Base-by-base conservation (phyloP, 176 grass and related monocot genomes). In the Phyllostachys edulis region DNA sequence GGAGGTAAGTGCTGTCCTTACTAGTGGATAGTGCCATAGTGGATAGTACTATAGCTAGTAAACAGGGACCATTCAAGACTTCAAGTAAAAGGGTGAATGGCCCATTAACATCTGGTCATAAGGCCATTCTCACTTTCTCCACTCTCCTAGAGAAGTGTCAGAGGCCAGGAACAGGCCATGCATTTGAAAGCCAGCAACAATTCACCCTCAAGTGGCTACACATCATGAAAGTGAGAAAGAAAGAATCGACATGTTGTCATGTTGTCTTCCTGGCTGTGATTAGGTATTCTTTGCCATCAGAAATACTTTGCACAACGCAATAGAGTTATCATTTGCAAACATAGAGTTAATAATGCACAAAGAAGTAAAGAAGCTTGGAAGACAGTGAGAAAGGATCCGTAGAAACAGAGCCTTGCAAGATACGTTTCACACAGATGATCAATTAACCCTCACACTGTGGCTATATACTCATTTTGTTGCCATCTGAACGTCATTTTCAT, bases 141-240 rank as follows among this genome's bases (percentile, higher is more conserved):
- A 59, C 26, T 45, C 23, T 86, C n/a, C 21, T 80, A 57, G 10
- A 73, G 32, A 7, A 29, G 59, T 56, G 60, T 36, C 46, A 57
- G 18, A 10, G n/a, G n/a, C 8, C 51, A 81, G 36, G 6, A 24
- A 29, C 46, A 79, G 38, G 44, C 11, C 20, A 80, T 34, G 84
- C 34, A 18, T 52, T n/a, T 12, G 59, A 80, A 80, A 86, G 37
- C 57, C 68, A 74, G 36, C 47, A 45, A 56, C 23, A 68, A 13
- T 75, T 76, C 40, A 82, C 70, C 70, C 18, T 18, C 85, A 57
- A 81, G 47, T 67, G 46, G 77, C 36, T 7, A 57, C 69, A 67
- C 50, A 81, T 60, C 47, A 75, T 69, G 78, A 5, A 74, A 61
- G 39, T 18, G 1, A 14, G 29, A 20, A 55, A 14, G 37, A 26